These are phyloP conservation scores for Yamadazyma spencermartinsiae DNA, from an alignment of 1,139 yeast species.

Conservation along the genomic window DNA sequence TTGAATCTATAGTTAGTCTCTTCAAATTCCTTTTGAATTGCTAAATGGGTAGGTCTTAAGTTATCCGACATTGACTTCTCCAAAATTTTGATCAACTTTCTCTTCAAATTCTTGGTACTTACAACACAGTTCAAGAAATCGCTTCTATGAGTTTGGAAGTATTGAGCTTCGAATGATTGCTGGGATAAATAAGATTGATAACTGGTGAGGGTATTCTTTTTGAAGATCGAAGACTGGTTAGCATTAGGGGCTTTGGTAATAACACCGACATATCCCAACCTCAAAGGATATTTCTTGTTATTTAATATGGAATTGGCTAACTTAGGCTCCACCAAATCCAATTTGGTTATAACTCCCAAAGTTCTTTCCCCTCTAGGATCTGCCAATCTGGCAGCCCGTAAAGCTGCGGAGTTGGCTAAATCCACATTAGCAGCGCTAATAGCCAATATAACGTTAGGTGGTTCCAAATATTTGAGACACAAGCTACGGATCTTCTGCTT, in stretches of 20 bases:
- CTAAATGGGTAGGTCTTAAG: constrained; percentile 80
- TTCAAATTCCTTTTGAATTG: constrained; percentile 88
- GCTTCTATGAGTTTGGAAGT: constrained; percentile 59
- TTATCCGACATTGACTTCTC: constrained; percentile 91
- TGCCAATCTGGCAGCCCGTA: constrained; percentile 86
- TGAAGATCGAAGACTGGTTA: constrained; percentile 29
- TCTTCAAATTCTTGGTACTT: constrained; percentile 75
- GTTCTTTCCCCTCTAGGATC: constrained; percentile 96
- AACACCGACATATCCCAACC: constrained; percentile 97
- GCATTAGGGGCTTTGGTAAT: constrained; percentile 71
- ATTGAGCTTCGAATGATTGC: constrained; percentile 62
- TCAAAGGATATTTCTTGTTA: constrained; percentile 82
- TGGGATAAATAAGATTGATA: constrained; percentile 58
- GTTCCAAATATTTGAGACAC: constrained; percentile 82
- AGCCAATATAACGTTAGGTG: constrained; percentile 92
- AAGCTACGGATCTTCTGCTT: constrained; percentile 76
- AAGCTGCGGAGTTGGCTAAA: constrained; percentile 92
- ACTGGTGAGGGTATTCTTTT: constrained; percentile 36
- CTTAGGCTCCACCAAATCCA: constrained; percentile 83
- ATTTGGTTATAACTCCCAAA: constrained; percentile 90
- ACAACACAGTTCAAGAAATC: constrained; percentile 67
- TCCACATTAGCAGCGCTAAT: constrained; percentile 98
- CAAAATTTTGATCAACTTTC: constrained; percentile 79
- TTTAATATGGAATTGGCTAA: constrained; percentile 67
- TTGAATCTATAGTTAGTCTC: constrained; percentile 92